Base-by-base conservation (phyloP, 345 rosid species). In the rapeseed (Brassica napus) region DNA sequence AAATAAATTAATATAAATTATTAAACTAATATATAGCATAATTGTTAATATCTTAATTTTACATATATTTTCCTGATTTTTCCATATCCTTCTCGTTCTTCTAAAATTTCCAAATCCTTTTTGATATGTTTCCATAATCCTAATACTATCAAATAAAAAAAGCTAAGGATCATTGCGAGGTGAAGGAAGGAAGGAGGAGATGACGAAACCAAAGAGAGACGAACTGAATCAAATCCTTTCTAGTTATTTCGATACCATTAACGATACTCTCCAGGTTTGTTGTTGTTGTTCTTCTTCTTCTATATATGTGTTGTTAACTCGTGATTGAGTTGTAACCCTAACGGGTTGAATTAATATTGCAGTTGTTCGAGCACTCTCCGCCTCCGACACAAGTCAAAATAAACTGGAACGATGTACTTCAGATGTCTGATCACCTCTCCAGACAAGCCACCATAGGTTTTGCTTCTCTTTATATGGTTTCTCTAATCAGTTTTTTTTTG, bases 371-470 rank as follows among this genome's bases (percentile, higher is more conserved):
- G 79, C 87, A 85, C 64, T 44, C 68, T n/a, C 84, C 89, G 67
- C 52, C 87, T 44, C 73, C 86, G 14, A 84, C 86, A 32, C 74
- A 82, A 49, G 85, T 85, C 16, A 87, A 84, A 81, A 79, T 83
- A 59, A 82, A 62, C 78, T 91, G 97, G 95, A 83, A 83, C n/a
- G 91, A 90, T 72, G 95, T 88, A 30, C 69, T 87, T 34, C 82
- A 86, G 72, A 79, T 90, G 87, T 94, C 89, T 44, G 97, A 91
- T 8, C 87, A 89, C 60, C 87, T 90, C 47, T 90, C 90, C 75
- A 91, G 85, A 84, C 91, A 91, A 86, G 97, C 94, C 44, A 91
- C 98, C 49, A 82, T 86, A 62, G 90, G 97, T 91, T 77, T 58
- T 15, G 9, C 21, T 47, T 47, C 69, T 62, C 69, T 62, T 31